Base-by-base conservation (phyloP, 805 yeast genomes). In the Suhomyces sp. region DNA sequence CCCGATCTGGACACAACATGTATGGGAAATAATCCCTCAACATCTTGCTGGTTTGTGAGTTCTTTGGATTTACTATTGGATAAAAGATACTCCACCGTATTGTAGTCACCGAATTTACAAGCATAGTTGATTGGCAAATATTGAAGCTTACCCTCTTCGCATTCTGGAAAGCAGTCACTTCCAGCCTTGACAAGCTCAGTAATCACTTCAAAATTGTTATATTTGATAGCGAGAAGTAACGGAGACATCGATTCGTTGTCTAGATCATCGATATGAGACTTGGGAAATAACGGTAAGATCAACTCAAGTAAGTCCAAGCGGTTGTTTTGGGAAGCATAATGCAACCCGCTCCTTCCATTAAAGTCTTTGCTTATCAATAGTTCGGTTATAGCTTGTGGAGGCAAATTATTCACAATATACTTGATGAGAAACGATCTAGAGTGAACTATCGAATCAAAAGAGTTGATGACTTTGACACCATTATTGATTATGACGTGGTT, bases 1-100 rank as follows among this genome's bases (percentile, higher is more conserved):
- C 97, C 97, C 6, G 87, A 84, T 48, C 94, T 81, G 0, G 97
- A 92, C 26, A 86, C 90, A 35, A 93, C 87, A 67, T 94, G 99
- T 45, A 93, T 72, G 0, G 97, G 96, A 44, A 84, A 81, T 46
- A 91, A 77, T 0, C 99, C 96, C 71, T 93, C 97, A 0, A 96
- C 96, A 65, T 93, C 84, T 57, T 78, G 81, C 82, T 67, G 87
- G 72, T 71, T 83, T 54, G 62, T 62, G 51, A 63, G 56, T 5
- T 62, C 55, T 1, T 60, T 56, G 41, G 48, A 33, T 22, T 57
- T 56, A 22, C 73, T 66, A 46, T 73, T 67, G 24, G 78, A 72
- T 40, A 92, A 70, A 10, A 91, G 70, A 51, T 84, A 72, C 57
- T 85, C 80, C 15, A 90, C 86, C 8, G 89, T 86, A 48, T 83